Evolutionary conservation across 768 basidiomycete species (phyloP).

Genomic region (Hemileccinum rubropunctum): DNA sequence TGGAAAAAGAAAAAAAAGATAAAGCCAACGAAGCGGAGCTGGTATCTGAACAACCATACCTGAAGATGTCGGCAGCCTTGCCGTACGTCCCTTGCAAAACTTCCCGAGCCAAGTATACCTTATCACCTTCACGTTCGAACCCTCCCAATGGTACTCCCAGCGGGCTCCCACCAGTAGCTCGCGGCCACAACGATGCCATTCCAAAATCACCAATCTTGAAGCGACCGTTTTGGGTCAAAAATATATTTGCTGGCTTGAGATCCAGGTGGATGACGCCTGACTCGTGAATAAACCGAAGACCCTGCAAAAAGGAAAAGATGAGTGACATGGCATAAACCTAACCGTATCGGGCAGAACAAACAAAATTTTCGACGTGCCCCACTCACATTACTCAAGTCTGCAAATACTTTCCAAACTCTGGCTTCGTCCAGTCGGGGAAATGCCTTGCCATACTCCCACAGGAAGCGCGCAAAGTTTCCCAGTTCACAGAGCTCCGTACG

Average conservation of each 20-base stretch:
- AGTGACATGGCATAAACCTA: slow-evolving; percentile 26
- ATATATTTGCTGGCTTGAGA: slow-evolving; percentile 96
- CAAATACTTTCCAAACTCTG: slow-evolving; percentile 93
- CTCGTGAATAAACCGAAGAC: slow-evolving; percentile 86
- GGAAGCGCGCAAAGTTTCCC: slow-evolving; percentile 87
- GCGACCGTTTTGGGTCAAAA: slow-evolving; percentile 80
- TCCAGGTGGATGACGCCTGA: slow-evolving; percentile 92
- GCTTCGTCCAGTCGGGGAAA: slow-evolving; percentile 88
- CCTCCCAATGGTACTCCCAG: slow-evolving; percentile 36
- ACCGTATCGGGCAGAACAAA: slow-evolving; percentile 16
- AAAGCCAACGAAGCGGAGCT: not conserved
- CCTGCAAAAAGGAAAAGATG: slow-evolving; percentile 43
- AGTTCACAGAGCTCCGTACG: slow-evolving; percentile 92
- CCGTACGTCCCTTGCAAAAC: slow-evolving; percentile 90
- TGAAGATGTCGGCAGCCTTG: slow-evolving; percentile 95
- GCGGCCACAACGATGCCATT: slow-evolving; percentile 93
- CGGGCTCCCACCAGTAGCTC: slow-evolving; percentile 39
- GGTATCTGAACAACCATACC: slow-evolving; percentile 48
- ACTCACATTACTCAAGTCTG: slow-evolving; percentile 86
- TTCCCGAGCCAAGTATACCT: slow-evolving; percentile 95
- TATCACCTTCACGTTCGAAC: slow-evolving; percentile 98
- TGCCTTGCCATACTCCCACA: slow-evolving; percentile 85
- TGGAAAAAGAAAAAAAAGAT: slow-evolving; percentile 34
- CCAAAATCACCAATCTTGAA: slow-evolving; percentile 99
- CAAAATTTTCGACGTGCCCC: slow-evolving; percentile 1